Conservation (phyloP, 768 basidiomycete genomes). For the Pleurotus salmoneostramineus region DNA sequence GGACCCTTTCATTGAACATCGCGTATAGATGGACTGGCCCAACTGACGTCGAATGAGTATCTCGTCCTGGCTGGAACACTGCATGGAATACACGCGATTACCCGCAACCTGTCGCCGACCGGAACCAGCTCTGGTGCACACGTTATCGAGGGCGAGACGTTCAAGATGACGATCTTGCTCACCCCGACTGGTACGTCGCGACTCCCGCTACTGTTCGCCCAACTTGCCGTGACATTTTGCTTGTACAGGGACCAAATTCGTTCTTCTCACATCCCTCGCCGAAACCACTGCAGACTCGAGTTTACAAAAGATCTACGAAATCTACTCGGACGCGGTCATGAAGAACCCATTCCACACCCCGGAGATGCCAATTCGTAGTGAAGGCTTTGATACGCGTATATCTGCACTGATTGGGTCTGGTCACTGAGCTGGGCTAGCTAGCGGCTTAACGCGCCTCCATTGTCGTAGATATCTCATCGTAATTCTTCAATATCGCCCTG, state of each 20-base stretch:
- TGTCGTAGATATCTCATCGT: no score
- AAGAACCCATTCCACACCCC: constrained; percentile 99
- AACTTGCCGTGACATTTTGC: not conserved
- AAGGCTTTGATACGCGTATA: constrained; percentile 79
- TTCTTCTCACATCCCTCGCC: constrained; percentile 79
- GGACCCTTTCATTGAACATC: constrained; percentile 2
- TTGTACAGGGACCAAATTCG: constrained; percentile 85
- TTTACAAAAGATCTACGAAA: constrained; percentile 87
- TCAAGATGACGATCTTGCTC: constrained; percentile 90
- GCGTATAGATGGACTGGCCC: constrained; percentile 79
- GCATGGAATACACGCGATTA: constrained; percentile 99
- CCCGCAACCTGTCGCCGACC: constrained; percentile 82
- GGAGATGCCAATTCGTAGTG: constrained; percentile 97
- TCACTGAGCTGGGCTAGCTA: constrained; percentile 11
- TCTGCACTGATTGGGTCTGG: constrained; percentile 52
- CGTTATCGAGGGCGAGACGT: constrained; percentile 93
- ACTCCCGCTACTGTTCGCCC: not conserved
- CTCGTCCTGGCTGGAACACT: constrained; percentile 94
- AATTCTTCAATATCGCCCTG: no score
- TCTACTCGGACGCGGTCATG: constrained; percentile 94
- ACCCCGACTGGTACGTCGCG: constrained; percentile 75
- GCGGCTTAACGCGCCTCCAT: no score
- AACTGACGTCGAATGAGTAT: constrained; percentile 89
- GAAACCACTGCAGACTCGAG: constrained; percentile 67
- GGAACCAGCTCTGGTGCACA: constrained; percentile 84